Conservation (phyloP, 495 filamentous ascomycete genomes). For the Tuber melanosporum region DNA sequence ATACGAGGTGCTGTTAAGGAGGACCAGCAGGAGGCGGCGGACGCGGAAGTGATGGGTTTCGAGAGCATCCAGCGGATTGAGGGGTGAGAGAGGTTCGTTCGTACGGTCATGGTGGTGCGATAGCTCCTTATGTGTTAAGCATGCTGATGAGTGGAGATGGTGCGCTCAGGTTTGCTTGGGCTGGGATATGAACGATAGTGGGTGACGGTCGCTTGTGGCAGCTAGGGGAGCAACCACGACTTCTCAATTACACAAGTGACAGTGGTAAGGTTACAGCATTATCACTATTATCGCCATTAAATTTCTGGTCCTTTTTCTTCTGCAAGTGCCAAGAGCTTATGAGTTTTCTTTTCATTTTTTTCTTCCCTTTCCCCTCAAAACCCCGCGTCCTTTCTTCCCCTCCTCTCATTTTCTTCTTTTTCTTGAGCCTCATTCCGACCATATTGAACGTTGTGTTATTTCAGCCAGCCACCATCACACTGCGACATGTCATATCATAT, state of each 20-base stretch:
- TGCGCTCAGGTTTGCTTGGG: slow-evolving; percentile 6
- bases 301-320: not conserved
- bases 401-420: not conserved
- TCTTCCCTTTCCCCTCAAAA: not conserved
- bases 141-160: slow-evolving; percentile 12
- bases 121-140: slow-evolving; percentile 16
- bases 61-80: not conserved
- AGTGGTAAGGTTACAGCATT: not conserved
- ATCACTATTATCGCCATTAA: not conserved
- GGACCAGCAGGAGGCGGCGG: not conserved
- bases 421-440: not conserved
- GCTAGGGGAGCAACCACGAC: not conserved
- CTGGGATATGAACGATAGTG: not conserved
- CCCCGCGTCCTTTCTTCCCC: not conserved
- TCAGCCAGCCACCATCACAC: not conserved
- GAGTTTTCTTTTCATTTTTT: not conserved
- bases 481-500: not conserved
- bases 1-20: slow-evolving; percentile 17
- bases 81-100: slow-evolving; percentile 10
- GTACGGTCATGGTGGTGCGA: slow-evolving; percentile 22
- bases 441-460: not conserved
- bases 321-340: not conserved
- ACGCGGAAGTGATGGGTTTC: not conserved
- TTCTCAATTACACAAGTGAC: not conserved
- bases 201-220: not conserved